A percentile compares a stretch with the other conserved stretches of the same genome.
phyloP scores from a whole-genome alignment of 805 yeast species.

The Nakazawaea laoshanensis region DNA sequence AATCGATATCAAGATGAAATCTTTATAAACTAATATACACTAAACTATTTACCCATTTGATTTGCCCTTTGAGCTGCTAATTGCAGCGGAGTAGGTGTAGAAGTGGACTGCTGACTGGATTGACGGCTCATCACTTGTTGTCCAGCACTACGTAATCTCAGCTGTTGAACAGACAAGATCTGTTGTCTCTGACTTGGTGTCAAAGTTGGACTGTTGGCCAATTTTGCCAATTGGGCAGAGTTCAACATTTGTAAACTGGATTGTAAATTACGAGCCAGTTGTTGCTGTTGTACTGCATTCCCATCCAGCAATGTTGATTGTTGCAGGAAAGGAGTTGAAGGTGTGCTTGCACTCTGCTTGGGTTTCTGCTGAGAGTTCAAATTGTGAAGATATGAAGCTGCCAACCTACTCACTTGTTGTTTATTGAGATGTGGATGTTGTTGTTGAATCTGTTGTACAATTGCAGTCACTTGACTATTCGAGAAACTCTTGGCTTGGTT shows the following conservation, averaged over 20 bases:
- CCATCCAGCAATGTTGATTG: constrained; percentile 2
- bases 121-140: constrained; percentile 4
- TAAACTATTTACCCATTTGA: background rate
- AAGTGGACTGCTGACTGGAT: constrained; percentile 6
- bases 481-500: constrained; percentile 24
- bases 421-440: constrained; percentile 56
- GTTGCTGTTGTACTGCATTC: background rate
- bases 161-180: constrained; percentile 27
- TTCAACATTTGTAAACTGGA: constrained; percentile 9
- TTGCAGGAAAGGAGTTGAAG: constrained; percentile 3
- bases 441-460: constrained; percentile 55
- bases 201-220: constrained; percentile 26
- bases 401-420: constrained; percentile 58
- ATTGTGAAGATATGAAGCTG: constrained; percentile 55
- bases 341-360: constrained; percentile 12
- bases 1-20: constrained; percentile 15
- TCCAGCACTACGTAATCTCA: constrained; percentile 13
- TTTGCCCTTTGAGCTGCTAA: constrained; percentile 15
- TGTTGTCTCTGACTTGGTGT: constrained; percentile 37
- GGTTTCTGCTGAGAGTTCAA: constrained; percentile 31
- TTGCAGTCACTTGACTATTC: constrained; percentile 57
- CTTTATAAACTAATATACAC: background rate
- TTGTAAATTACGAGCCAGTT: constrained; percentile 8
- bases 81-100: constrained; percentile 22
- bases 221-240: constrained; percentile 18